phyloP scores from a whole-genome alignment of 257 asterid species.

The Coffea eugenioides region DNA sequence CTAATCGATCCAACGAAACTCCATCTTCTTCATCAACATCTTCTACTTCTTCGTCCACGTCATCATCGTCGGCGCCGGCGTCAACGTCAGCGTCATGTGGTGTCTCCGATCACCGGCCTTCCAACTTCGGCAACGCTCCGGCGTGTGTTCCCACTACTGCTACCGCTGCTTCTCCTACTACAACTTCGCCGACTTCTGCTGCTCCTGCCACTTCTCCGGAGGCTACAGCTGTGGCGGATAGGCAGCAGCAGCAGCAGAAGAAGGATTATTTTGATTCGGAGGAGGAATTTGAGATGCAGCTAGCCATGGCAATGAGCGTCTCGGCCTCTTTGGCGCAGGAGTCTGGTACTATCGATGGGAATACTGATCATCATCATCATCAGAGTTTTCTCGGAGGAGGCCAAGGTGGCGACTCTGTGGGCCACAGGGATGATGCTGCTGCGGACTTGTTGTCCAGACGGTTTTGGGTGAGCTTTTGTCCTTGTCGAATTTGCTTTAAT shows the following conservation, averaged over 20 bases:
- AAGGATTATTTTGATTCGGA: conserved; percentile 83
- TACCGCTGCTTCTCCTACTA: conserved; percentile 14
- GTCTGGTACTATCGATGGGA: conserved; percentile 35
- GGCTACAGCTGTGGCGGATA: conserved; percentile 4
- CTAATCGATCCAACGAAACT: conserved; percentile 87
- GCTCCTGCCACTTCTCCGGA: conserved; percentile 18
- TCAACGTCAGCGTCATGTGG: conserved; percentile 43
- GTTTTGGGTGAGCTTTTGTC: conserved; percentile 68
- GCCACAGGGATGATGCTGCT: conserved; percentile 46
- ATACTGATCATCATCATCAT: conserved; percentile 34
- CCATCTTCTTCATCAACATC: conserved; percentile 31
- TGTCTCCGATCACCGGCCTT: conserved; percentile 36
- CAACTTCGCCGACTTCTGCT: conserved; percentile 29
- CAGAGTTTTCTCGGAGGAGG: conserved; percentile 24
- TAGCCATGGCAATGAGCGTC: conserved; percentile 92
- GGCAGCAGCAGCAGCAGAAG: conserved; percentile 36
- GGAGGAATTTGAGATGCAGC: conserved; percentile 92
- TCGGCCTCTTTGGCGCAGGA: conserved; percentile 67
- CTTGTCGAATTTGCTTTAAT: not conserved
- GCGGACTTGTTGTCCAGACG: conserved; percentile 90
- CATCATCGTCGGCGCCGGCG: conserved; percentile 26
- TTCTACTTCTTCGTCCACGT: conserved; percentile 28
- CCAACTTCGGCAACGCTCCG: conserved; percentile 18
- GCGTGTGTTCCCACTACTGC: conserved; percentile 18
- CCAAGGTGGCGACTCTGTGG: conserved; percentile 12